Percentiles rank a stretch among this genome's conserved stretches.
phyloP scores from a whole-genome alignment of 257 asterid species.

The Solanum ahanhuiri region DNA sequence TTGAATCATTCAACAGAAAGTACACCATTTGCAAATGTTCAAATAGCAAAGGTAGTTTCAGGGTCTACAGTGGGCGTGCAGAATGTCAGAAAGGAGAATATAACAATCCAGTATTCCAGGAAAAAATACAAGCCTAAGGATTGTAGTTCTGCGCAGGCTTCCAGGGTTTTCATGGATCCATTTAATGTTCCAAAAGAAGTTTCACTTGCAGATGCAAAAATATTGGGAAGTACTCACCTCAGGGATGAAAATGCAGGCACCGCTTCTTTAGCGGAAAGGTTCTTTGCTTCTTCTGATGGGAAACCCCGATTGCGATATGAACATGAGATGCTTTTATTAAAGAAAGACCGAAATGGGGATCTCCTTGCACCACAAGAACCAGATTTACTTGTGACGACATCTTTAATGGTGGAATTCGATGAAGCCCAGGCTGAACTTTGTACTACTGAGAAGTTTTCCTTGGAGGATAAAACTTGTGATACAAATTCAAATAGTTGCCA shows the following conservation, averaged over 20 bases:
- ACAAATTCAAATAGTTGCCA: slow-evolving; percentile 8
- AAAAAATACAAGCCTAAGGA: slow-evolving; percentile 42
- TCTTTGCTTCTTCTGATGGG: slow-evolving; percentile 1
- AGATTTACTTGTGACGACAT: slow-evolving; percentile 16
- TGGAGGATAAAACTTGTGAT: slow-evolving; percentile 4
- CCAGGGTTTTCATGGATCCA: slow-evolving; percentile 10
- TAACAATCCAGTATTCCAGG: slow-evolving; percentile 63
- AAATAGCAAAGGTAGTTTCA: slow-evolving; percentile 12
- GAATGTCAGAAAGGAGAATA: slow-evolving; percentile 18
- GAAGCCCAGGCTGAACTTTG: slow-evolving; percentile 10
- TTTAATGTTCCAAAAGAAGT: slow-evolving; percentile 1
- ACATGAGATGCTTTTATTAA: background rate
- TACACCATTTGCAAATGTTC: slow-evolving; percentile 14
- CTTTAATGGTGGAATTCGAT: slow-evolving; percentile 8
- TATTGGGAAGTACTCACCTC: background rate
- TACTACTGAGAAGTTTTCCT: background rate
- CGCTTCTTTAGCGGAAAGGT: background rate
- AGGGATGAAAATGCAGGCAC: slow-evolving; percentile 17
- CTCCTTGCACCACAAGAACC: slow-evolving; percentile 9
- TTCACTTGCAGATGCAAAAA: slow-evolving; percentile 14
- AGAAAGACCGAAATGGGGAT: background rate
- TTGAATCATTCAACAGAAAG: slow-evolving; percentile 12
- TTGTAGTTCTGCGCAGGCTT: slow-evolving; percentile 10
- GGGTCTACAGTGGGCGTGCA: slow-evolving; percentile 15
- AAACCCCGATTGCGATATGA: slow-evolving; percentile 10